A percentile compares a stretch with the other conserved stretches of the same genome.
Conservation (phyloP, 257 asterid genomes). For the Craterostigma plantagineum region DNA sequence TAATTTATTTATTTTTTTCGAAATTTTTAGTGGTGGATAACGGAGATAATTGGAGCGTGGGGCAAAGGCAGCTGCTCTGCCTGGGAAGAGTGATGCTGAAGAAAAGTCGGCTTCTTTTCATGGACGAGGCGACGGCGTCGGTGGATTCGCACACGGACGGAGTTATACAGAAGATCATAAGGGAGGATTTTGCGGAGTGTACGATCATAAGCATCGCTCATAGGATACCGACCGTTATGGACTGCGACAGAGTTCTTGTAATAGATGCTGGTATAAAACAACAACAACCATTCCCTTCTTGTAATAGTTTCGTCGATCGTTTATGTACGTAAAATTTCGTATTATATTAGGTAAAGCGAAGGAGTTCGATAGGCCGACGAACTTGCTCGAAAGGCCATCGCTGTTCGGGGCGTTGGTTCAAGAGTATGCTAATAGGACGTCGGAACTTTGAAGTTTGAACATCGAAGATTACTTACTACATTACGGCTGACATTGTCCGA, state of each 20-base stretch:
- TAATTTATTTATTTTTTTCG: background rate
- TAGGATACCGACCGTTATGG: conserved; percentile 95
- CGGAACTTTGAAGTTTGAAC: conserved; percentile 54
- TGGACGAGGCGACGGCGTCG: conserved; percentile 99
- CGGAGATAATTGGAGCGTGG: conserved; percentile 98
- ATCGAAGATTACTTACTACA: too few species aligned
- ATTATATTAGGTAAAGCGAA: conserved; percentile 56
- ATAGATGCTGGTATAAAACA: conserved; percentile 86
- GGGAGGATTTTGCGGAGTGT: conserved; percentile 75
- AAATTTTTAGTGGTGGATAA: conserved; percentile 43
- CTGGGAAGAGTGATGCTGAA: conserved; percentile 90
- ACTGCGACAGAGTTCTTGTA: conserved; percentile 77
- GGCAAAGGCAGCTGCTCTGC: conserved; percentile 95
- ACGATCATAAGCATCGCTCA: conserved; percentile 96
- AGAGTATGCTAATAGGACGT: conserved; percentile 78
- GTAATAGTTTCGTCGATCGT: too few species aligned
- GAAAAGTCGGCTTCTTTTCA: conserved; percentile 57
- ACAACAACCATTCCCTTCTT: too few species aligned
- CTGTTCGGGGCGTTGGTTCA: conserved; percentile 91
- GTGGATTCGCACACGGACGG: conserved; percentile 91
- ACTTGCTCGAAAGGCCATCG: conserved; percentile 62
- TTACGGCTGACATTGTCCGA: too few species aligned
- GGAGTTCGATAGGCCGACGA: conserved; percentile 63
- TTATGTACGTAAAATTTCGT: too few species aligned
- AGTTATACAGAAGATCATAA: conserved; percentile 73